Percentiles rank a stretch among this genome's conserved stretches.
phyloP scores from a whole-genome alignment of 2,329 filamentous ascomycete species.

The Cladophialophora yegresii region DNA sequence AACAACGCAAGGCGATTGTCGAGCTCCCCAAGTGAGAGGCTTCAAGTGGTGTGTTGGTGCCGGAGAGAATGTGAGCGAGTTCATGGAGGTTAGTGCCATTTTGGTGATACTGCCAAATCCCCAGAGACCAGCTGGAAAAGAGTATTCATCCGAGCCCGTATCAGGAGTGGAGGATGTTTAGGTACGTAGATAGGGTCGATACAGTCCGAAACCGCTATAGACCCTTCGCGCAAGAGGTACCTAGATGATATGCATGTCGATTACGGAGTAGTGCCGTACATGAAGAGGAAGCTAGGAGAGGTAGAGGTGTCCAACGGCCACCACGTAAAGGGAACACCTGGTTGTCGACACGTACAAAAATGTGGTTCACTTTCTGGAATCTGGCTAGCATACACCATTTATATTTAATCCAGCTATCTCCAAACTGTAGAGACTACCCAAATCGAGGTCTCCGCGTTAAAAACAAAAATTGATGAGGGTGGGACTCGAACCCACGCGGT shows the following conservation, averaged over 20 bases:
- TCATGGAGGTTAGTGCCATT: background rate
- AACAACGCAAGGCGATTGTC: background rate
- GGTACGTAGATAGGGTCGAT: background rate
- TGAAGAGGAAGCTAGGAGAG: too few relatives aligned
- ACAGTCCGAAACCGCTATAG: background rate
- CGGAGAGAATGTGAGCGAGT: background rate
- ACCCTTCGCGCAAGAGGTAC: background rate
- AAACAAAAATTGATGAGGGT: conserved; percentile 6
- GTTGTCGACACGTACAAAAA: too few relatives aligned
- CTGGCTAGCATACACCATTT: too few relatives aligned
- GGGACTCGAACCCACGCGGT: conserved; percentile 16
- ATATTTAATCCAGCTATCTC: too few relatives aligned
- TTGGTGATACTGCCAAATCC: background rate
- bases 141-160: background rate
- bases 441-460: too few relatives aligned
- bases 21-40: background rate
- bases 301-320: too few relatives aligned
- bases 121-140: background rate
- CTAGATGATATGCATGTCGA: background rate
- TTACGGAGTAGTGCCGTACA: background rate
- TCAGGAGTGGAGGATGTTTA: background rate
- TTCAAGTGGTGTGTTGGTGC: background rate
- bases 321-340: too few relatives aligned
- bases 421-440: too few relatives aligned
- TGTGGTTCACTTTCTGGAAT: too few relatives aligned